Base-by-base conservation (phyloP, 805 yeast species). In the Lachancea meyersii region DNA sequence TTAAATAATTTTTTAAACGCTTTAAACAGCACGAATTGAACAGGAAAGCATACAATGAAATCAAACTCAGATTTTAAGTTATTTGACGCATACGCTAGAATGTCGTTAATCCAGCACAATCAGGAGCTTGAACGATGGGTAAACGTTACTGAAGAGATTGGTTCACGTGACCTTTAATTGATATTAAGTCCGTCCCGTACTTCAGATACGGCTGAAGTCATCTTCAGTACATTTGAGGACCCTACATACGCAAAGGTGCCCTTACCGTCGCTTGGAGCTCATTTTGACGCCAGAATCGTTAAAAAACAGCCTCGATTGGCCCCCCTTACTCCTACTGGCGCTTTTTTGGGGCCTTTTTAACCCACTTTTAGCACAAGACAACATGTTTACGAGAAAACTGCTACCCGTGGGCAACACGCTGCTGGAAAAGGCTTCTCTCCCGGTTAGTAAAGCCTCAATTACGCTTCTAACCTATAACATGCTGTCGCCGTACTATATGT, bases 401-500 rank as follows among this genome's bases (percentile, higher is more conserved):
- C 19, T 45, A 18, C 45, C 48, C 11, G 45, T 41, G 26, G 32
- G 38, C 32, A 41, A 33, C 22, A 16, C 41, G 26, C 14, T 36
- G 31, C 21, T 36, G 31, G 32, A 23, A 34, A 31, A 38, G 22
- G 31, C 42, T 18, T 38, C 41, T 18, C 26, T 37, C 31, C 45
- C 45, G 28, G 31, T 45, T 32, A 38, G 41, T 13, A 50, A 49
- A 40, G 50, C 51, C 18, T 51, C 40, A 30, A 49, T 66, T 21
- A 57, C 68, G 5, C 56, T 73, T 17, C 49, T 72, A 58, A 64
- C 74, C 1, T 73, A 67, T 52, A 73, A 73, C 50, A 60, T 73
- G 53, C 59, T 73, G n/a, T 70, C 72, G 8, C 75, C 72, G 35
- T 77, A 77, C 40, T 79, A 79, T 47, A 62, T 78, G 60, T 78